Evolutionary conservation across 768 basidiomycete genomes (phyloP).

Genomic region (Pisolithus microcarpus): DNA sequence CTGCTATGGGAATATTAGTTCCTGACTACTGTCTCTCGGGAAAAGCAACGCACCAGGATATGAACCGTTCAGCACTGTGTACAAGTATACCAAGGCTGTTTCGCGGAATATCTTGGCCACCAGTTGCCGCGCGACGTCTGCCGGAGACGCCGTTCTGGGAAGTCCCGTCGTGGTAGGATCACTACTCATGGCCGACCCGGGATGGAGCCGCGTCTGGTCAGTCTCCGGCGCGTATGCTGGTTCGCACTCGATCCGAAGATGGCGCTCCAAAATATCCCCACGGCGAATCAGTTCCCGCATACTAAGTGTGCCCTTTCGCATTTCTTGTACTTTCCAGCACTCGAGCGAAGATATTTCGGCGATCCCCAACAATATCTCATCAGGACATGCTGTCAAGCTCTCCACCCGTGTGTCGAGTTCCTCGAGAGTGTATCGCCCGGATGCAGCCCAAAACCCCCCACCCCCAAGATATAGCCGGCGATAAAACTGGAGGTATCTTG

Average conservation of each 20-base stretch:
- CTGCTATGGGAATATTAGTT: conserved; percentile 38
- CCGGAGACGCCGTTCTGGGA: conserved; percentile 21
- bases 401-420: conserved; percentile 55
- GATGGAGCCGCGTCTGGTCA: conserved; percentile 35
- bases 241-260: conserved; percentile 42
- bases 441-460: conserved; percentile 38
- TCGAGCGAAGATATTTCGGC: conserved; percentile 68
- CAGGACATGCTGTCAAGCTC: conserved; percentile 66
- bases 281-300: conserved; percentile 66
- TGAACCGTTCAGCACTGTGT: conserved; percentile 62
- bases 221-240: conserved; percentile 23
- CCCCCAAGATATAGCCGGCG: conserved; percentile 55
- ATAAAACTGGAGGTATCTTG: conserved; percentile 61
- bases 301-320: conserved; percentile 60
- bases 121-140: conserved; percentile 40
- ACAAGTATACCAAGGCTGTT: conserved; percentile 57
- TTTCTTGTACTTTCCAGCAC: conserved; percentile 65
- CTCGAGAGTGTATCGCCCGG: conserved; percentile 23
- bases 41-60: conserved; percentile 50
- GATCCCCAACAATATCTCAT: conserved; percentile 69
- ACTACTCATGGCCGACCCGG: conserved; percentile 25
- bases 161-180: conserved; percentile 19
- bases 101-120: conserved; percentile 58
- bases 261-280: conserved; percentile 66
- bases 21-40: background rate